Base-by-base conservation (phyloP, 75 land plant genomes). In the Gnetum montanum region DNA sequence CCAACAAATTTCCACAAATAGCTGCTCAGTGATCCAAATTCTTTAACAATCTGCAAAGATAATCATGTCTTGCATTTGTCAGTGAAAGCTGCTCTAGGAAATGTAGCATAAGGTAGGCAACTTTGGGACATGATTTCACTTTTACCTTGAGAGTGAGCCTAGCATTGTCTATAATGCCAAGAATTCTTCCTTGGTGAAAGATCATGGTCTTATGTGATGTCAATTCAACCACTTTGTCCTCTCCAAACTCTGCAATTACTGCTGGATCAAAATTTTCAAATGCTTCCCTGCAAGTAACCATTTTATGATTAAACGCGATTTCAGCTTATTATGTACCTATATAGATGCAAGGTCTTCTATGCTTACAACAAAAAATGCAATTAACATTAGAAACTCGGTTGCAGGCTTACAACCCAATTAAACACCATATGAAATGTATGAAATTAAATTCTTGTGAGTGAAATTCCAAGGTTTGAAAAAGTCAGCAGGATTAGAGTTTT, bases 261-360 rank as follows among this genome's bases (percentile, higher is more conserved):
- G 53, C 66, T 6, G 84, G 87, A 62, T 90, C 96, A 65, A 86
- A 90, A 46, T 73, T 79, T 57, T 49, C 30, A 74, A 90, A 90
- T 2, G 69, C 78, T 47, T 76, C 81, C 71, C 92, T 90, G 77
- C 49, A 53, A n/a, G n/a, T n/a, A n/a, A n/a, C n/a, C n/a, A n/a
- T n/a, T n/a, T n/a, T n/a, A 63, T n/a, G n/a, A 8, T 20, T 20
- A 46, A 4, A 8, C n/a, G n/a, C n/a, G n/a, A n/a, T n/a, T n/a
- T n/a, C n/a, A n/a, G n/a, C n/a, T n/a, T n/a, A n/a, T n/a, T n/a
- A n/a, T n/a, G n/a, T n/a, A n/a, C n/a, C n/a, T n/a, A n/a, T n/a
- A n/a, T n/a, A n/a, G n/a, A n/a, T n/a, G n/a, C n/a, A n/a, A n/a
- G n/a, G n/a, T n/a, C n/a, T n/a, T n/a, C n/a, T n/a, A n/a, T n/a